These are phyloP conservation scores for Acmispon strigosus DNA, from an alignment of 306 rosid species.

Conservation along the genomic window DNA sequence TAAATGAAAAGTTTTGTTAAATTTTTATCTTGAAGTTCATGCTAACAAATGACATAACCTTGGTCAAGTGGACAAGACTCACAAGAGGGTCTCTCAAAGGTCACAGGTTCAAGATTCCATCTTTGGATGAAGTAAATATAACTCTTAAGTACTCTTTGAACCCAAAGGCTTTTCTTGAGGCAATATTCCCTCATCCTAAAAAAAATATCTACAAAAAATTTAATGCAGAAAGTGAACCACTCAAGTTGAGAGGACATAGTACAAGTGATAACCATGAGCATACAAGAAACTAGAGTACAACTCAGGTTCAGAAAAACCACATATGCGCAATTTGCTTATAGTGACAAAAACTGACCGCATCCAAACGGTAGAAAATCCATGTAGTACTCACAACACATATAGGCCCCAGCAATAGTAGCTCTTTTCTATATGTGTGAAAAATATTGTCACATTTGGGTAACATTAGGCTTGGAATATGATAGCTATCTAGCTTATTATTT, in stretches of 20 bases:
- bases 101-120: too few species aligned
- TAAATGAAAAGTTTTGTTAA: too few species aligned
- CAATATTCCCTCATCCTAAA: too few species aligned
- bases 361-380: constrained; percentile 36
- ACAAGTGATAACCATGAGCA: constrained; percentile 16
- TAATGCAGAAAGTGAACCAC: constrained; percentile 24
- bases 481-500: background rate
- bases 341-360: constrained; percentile 26
- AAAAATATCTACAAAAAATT: background rate
- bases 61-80: too few species aligned
- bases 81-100: too few species aligned
- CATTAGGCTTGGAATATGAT: constrained; percentile 8
- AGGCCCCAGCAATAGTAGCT: background rate
- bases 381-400: constrained; percentile 16
- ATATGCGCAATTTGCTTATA: constrained; percentile 16
- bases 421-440: background rate
- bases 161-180: too few species aligned
- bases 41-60: too few species aligned
- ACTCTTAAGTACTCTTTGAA: too few species aligned
- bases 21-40: too few species aligned
- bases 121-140: too few species aligned
- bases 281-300: constrained; percentile 22
- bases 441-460: constrained; percentile 17
- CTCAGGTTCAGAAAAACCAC: constrained; percentile 17
- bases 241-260: constrained; percentile 21